These are phyloP conservation scores for Eragrostis tef DNA, from an alignment of 202 grass and related monocot genomes.

Conservation along the genomic window DNA sequence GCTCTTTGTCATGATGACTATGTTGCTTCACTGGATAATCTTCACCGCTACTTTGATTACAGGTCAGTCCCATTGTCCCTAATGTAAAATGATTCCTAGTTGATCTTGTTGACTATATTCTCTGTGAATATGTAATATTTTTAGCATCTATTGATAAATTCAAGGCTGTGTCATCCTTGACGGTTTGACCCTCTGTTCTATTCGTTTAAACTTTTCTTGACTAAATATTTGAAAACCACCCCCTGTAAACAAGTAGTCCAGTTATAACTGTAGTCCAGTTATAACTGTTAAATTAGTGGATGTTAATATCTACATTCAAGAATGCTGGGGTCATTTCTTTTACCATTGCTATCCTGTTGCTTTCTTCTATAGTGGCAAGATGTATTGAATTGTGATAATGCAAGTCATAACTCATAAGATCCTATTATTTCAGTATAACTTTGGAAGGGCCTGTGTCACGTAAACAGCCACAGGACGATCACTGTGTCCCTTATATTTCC, in stretches of 20 bases:
- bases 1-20: slow-evolving; percentile 88
- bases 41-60: slow-evolving; percentile 95
- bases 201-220: slow-evolving; percentile 12
- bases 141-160: slow-evolving; percentile 14
- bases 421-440: background rate
- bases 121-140: slow-evolving; percentile 4
- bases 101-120: slow-evolving; percentile 28
- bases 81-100: background rate
- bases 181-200: slow-evolving; percentile 30
- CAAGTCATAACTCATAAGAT: background rate
- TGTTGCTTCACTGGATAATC: slow-evolving; percentile 73
- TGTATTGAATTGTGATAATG: slow-evolving; percentile 28
- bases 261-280: slow-evolving; percentile 16
- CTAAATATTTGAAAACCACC: slow-evolving; percentile 10
- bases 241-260: background rate
- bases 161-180: background rate
- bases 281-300: slow-evolving; percentile 1
- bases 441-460: background rate
- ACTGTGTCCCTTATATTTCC: slow-evolving; percentile 4
- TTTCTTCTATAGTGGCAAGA: slow-evolving; percentile 33
- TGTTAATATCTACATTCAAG: background rate
- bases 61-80: slow-evolving; percentile 56
- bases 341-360: background rate
- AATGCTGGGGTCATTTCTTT: slow-evolving; percentile 1
- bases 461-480: background rate